Evolutionary conservation across 108 stramenopile genomes (phyloP).

Genomic region (Cyclotella sp.): DNA sequence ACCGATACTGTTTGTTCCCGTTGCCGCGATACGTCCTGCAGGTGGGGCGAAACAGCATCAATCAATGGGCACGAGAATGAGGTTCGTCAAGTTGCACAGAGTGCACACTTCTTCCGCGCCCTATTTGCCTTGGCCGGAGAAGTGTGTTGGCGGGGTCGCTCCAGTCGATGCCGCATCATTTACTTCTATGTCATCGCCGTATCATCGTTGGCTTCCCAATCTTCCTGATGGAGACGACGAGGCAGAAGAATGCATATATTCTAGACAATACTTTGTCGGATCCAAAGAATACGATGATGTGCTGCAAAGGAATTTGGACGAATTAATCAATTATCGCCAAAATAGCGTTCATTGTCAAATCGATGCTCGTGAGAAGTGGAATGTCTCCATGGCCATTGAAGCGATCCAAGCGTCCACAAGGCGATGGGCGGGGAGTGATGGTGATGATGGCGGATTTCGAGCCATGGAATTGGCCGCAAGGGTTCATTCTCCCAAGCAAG

Average conservation of each 20-base stretch:
- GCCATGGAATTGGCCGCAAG: conserved; percentile 32
- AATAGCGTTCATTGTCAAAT: conserved; percentile 32
- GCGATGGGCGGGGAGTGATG: conserved; percentile 32
- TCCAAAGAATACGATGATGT: conserved; percentile 26
- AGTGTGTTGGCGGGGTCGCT: conserved; percentile 16
- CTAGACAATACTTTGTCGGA: conserved; percentile 42
- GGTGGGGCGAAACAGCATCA: not conserved
- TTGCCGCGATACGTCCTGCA: conserved; percentile 3
- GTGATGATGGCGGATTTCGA: conserved; percentile 40
- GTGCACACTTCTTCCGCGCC: conserved; percentile 60
- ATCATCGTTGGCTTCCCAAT: conserved; percentile 16
- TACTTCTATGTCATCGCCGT: not conserved
- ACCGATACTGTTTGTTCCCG: conserved; percentile 60
- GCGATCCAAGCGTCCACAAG: conserved; percentile 38
- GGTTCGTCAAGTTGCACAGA: conserved; percentile 72
- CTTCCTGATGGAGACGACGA: conserved; percentile 49
- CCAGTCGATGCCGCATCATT: not conserved
- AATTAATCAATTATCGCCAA: conserved; percentile 33
- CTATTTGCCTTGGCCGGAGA: conserved; percentile 57
- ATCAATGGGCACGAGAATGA: conserved; percentile 40
- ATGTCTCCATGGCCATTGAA: conserved; percentile 46
- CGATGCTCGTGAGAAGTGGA: conserved; percentile 38
- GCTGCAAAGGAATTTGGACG: conserved; percentile 32
- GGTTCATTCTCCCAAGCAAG: not conserved
- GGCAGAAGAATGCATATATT: conserved; percentile 41